phyloP scores from a whole-genome alignment of 1,284 basidiomycete genomes.

The Leccinum huronense region DNA sequence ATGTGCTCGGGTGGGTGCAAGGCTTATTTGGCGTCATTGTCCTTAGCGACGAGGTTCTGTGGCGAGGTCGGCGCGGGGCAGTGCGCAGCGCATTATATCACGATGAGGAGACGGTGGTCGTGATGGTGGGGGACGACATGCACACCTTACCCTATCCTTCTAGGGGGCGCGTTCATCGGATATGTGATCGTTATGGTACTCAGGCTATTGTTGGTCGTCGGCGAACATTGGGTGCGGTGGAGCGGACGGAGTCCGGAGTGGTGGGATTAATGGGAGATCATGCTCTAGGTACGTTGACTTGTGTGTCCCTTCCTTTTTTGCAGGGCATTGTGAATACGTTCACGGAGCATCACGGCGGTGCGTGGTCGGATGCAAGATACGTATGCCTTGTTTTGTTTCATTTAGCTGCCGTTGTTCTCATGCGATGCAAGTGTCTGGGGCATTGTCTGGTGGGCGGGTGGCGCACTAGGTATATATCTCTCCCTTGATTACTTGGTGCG shows the following conservation, averaged over 20 bases:
- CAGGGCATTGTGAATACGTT: conserved; percentile 80
- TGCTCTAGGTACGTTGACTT: conserved; percentile 67
- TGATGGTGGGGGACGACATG: neutral
- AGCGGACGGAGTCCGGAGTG: conserved; percentile 81
- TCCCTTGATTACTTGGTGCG: conserved; percentile 74
- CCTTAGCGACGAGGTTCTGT: conserved; percentile 62
- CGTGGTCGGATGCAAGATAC: conserved; percentile 95
- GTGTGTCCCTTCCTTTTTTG: conserved; percentile 1
- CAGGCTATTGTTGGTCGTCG: conserved; percentile 69
- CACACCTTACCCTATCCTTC: neutral
- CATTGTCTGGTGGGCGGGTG: conserved; percentile 83
- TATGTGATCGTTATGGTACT: conserved; percentile 82
- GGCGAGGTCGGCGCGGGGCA: conserved; percentile 70
- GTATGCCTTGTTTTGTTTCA: conserved; percentile 41
- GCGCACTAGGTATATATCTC: conserved; percentile 84
- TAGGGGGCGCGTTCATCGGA: conserved; percentile 82
- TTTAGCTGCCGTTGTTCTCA: conserved; percentile 3
- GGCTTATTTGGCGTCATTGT: conserved; percentile 73
- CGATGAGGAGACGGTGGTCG: conserved; percentile 45
- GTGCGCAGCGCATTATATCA: conserved; percentile 89
- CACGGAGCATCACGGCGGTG: conserved; percentile 81
- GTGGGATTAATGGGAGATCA: conserved; percentile 89
- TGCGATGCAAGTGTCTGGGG: conserved; percentile 39
- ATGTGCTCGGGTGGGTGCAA: conserved; percentile 86
- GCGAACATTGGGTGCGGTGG: conserved; percentile 78